phyloP scores from a whole-genome alignment of 192 early-diverging fungal species.

The Coemansia sp. region DNA sequence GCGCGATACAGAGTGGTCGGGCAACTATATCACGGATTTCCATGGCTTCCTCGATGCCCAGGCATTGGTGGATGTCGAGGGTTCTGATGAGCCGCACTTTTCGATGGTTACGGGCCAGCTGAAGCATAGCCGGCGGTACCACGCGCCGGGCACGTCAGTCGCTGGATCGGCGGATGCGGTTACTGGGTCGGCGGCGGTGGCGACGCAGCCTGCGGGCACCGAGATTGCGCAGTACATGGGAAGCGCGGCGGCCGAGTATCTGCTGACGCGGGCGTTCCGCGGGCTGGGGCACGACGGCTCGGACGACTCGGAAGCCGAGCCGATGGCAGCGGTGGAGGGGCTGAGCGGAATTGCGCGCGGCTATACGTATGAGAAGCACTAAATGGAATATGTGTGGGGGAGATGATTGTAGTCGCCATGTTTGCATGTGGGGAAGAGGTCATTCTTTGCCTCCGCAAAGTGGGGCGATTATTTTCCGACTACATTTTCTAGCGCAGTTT shows the following conservation, averaged over 20 bases:
- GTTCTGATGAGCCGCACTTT: constrained; percentile 75
- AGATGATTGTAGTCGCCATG: no score
- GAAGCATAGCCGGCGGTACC: constrained; percentile 54
- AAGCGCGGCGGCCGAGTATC: constrained; percentile 56
- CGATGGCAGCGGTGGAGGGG: constrained; percentile 58
- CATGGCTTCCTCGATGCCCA: constrained; percentile 51
- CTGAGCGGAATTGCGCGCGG: constrained; percentile 82
- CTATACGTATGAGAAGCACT: constrained; percentile 52
- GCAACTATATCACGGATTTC: constrained; percentile 68
- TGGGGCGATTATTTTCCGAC: no score
- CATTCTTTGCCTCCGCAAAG: no score
- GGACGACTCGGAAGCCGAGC: constrained; percentile 13
- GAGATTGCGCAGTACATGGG: constrained; percentile 40
- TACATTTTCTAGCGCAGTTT: no score
- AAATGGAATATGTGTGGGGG: no score
- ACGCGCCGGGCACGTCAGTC: no score
- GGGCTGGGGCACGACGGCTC: constrained; percentile 77
- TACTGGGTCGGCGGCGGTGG: constrained; percentile 38
- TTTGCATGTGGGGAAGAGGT: no score
- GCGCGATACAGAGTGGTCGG: constrained; percentile 53
- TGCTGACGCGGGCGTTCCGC: constrained; percentile 69
- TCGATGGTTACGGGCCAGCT: constrained; percentile 83
- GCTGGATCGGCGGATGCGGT: not conserved
- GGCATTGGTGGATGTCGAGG: constrained; percentile 11
- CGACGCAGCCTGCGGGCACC: constrained; percentile 52